phyloP scores from a whole-genome alignment of 306 rosid genomes.

The Lupinus albus region DNA sequence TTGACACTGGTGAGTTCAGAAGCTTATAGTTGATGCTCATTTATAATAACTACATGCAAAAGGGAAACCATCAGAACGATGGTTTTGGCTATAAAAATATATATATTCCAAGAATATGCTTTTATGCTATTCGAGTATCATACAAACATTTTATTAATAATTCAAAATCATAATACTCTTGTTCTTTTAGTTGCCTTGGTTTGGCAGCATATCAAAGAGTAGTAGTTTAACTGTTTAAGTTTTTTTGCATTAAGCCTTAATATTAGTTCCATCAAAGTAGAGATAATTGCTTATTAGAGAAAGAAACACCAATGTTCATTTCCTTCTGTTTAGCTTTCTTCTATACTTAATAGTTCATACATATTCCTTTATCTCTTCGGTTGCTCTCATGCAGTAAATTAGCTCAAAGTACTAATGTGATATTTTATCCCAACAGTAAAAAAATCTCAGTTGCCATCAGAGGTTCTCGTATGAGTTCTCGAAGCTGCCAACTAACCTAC shows the following conservation, averaged over 20 bases:
- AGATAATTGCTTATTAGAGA: background rate
- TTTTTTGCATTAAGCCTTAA: background rate
- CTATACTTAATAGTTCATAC: background rate
- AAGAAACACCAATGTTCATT: background rate
- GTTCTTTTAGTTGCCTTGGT: background rate
- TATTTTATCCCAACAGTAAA: background rate
- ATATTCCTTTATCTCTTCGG: background rate
- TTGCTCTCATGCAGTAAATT: background rate
- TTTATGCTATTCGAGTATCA: background rate
- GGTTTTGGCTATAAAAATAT: background rate
- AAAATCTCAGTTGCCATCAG: background rate
- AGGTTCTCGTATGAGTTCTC: background rate
- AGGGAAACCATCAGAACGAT: background rate
- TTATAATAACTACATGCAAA: background rate
- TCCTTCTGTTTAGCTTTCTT: background rate
- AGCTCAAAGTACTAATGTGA: background rate
- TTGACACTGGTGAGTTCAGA: background rate
- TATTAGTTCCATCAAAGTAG: background rate
- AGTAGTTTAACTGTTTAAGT: too few species aligned
- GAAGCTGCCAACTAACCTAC: background rate
- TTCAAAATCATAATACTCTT: background rate
- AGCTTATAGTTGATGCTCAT: constrained; percentile 8
- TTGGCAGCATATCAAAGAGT: background rate
- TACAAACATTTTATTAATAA: background rate
- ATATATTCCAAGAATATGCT: background rate